Evolutionary conservation across 805 yeast genomes (phyloP).

Genomic region (Tetrapisispora phaffii): DNA sequence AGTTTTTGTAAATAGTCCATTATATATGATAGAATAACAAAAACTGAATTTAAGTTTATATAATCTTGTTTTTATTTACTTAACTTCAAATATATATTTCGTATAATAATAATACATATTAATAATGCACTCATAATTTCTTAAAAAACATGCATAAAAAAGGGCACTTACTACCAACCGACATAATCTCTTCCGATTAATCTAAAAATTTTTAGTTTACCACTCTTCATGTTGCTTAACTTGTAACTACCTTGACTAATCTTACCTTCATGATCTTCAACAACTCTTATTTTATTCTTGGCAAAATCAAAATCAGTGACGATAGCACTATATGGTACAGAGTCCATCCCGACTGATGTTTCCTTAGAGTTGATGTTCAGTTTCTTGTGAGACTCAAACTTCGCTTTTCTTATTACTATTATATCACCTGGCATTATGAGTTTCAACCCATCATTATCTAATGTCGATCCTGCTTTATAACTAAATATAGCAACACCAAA

Average conservation of each 20-base stretch:
- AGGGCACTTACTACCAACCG: conserved; percentile 46
- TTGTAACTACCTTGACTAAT: conserved; percentile 54
- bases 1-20: not conserved
- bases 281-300: conserved; percentile 61
- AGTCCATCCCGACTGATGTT: conserved; percentile 48
- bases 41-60: not conserved
- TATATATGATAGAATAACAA: not conserved
- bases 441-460: conserved; percentile 41
- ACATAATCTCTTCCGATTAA: conserved; percentile 62
- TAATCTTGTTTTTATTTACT: not conserved
- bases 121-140: not conserved
- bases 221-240: conserved; percentile 63
- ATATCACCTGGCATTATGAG: conserved; percentile 79
- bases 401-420: conserved; percentile 62
- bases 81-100: not conserved
- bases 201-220: conserved; percentile 72
- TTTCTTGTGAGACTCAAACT: conserved; percentile 56
- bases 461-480: conserved; percentile 44
- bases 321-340: conserved; percentile 44
- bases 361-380: conserved; percentile 38
- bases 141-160: not conserved
- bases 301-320: conserved; percentile 64
- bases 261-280: conserved; percentile 47
- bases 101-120: not conserved
- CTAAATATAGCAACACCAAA: conserved; percentile 48